Conservation (phyloP, 768 basidiomycete species). For the Baorangia bicolor region DNA sequence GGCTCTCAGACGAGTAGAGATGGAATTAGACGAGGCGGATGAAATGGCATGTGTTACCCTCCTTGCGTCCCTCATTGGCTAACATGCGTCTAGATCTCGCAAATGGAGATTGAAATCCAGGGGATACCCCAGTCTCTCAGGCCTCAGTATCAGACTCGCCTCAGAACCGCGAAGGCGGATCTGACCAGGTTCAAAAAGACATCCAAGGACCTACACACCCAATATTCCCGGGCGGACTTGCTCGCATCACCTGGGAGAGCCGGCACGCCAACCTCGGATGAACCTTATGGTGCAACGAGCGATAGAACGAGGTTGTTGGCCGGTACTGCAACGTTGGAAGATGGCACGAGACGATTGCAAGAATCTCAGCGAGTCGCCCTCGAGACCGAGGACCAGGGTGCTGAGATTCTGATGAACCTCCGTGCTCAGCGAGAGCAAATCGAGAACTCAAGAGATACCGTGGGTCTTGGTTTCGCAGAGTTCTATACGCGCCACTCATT, state of each 20-base stretch:
- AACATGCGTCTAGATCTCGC: conserved; percentile 66
- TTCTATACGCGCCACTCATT: neutral
- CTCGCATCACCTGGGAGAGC: conserved; percentile 48
- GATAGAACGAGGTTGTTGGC: conserved; percentile 80
- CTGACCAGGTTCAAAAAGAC: conserved; percentile 80
- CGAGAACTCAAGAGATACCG: conserved; percentile 87
- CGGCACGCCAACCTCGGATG: conserved; percentile 57
- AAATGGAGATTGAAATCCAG: conserved; percentile 99
- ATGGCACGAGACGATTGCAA: conserved; percentile 81
- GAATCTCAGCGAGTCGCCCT: conserved; percentile 91
- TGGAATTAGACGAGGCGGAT: conserved; percentile 97
- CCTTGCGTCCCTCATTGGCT: neutral
- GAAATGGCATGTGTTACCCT: conserved; percentile 69
- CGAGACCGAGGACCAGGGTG: conserved; percentile 95
- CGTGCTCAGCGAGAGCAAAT: conserved; percentile 91
- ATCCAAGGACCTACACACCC: conserved; percentile 68
- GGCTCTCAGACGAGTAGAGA: conserved; percentile 78
- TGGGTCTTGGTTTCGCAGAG: conserved; percentile 35
- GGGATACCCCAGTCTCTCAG: conserved; percentile 87
- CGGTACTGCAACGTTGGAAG: conserved; percentile 76
- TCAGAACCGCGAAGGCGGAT: conserved; percentile 72
- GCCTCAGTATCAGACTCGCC: conserved; percentile 70
- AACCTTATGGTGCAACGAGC: conserved; percentile 68
- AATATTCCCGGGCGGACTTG: conserved; percentile 75
- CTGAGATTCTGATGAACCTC: conserved; percentile 86